Evolutionary conservation across 495 filamentous ascomycete species (phyloP), one percentile per base, ranked within the genome.

Genomic region (Talaromyces stipitatus): DNA sequence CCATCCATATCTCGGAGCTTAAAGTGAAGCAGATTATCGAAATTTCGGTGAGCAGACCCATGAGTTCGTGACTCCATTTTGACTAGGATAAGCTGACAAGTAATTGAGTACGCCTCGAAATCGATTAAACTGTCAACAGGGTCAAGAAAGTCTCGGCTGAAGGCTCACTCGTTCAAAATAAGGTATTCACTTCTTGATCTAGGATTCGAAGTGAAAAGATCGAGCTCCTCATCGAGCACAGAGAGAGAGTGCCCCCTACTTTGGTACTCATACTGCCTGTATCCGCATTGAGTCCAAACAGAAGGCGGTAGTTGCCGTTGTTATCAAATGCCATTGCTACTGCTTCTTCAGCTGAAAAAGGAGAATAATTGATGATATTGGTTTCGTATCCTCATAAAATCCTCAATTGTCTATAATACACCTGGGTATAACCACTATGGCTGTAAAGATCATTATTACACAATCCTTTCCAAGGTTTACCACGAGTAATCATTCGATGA

Each of bases 241-340:
- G 47, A 50, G 47, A 50, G 47, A 50, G 27, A 50, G 47, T 50
- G 47, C 22, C 27, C 5, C 26, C 1, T 50, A 50, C 20, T 27
- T 50, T n/a, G 24, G 47, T 50, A 50, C 47, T 50, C 47, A 50
- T 50, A 29, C 47, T 50, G 47, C 26, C 11, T 26, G 47, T 50
- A 27, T 50, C 27, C 20, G 47, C 22, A 29, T 22, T 50, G 2
- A 50, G 47, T n/a, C 47, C 47, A 50, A 50, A 50, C 7, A 50
- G 47, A 50, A 50, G 47, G 47, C 27, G 47, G 47, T 50, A 24
- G 20, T 50, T 50, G 47, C 47, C 47, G n/a, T n/a, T n/a, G n/a
- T n/a, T n/a, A n/a, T n/a, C n/a, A n/a, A n/a, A n/a, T 29, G 47
- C 26, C 47, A 50, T 50, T 24, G 41, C 41, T 46, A 46, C 7